Evolutionary conservation across 495 filamentous ascomycete genomes (phyloP), one percentile per base, ranked within the genome.

Genomic region (Recurvomyces mirabilis): DNA sequence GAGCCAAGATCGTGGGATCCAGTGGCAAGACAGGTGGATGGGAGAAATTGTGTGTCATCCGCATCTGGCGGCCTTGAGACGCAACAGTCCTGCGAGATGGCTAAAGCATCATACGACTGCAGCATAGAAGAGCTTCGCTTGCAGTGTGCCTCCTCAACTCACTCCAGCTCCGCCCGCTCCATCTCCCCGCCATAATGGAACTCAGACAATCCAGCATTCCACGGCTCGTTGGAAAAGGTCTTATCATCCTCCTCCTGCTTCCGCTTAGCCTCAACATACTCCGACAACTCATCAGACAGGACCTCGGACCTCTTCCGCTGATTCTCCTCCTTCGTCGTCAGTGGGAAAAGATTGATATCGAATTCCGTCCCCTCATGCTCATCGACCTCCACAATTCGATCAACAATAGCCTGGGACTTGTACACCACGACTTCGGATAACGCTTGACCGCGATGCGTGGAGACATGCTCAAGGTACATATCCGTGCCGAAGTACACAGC

Each of bases 11-110:
- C n/a, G 87, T 89, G 10, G 82, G 82, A 30, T 72, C 68, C 23
- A 94, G 85, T 65, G 91, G 89, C 39, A 82, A 76, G 69, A 68
- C 78, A 59, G 91, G 78, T 24, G 89, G 89, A 0, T 94, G 91
- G 89, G 91, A 98, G 67, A 88, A 77, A 61, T 65, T 93, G 61
- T 76, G 81, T 49, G 78, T 91, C 57, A 60, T 93, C 41, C 75
- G 87, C 61, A 83, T 91, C 52, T 88, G 81, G 79, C 43, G 59
- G 10, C 68, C 23, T 17, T 38, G 46, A 42, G n/a, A 12, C 69
- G n/a, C n/a, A n/a, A n/a, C n/a, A n/a, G n/a, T n/a, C n/a, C n/a
- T n/a, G n/a, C n/a, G n/a, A n/a, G n/a, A n/a, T n/a, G n/a, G n/a
- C n/a, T n/a, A n/a, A n/a, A n/a, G n/a, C n/a, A n/a, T n/a, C n/a